phyloP scores from a whole-genome alignment of 345 rosid species.

The Camelina neglecta region DNA sequence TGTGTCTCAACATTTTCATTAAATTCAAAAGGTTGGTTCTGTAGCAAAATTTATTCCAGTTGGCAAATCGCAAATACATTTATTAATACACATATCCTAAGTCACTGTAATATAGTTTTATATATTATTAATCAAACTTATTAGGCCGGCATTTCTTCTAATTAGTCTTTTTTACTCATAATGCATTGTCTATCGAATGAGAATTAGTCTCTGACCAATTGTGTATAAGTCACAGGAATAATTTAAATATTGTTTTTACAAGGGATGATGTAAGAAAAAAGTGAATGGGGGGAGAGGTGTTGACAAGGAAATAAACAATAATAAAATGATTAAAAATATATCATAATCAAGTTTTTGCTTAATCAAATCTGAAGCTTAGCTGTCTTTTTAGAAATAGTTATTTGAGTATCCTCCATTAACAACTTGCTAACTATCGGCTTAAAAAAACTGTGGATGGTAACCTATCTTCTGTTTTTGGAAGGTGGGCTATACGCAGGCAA shows the following conservation, averaged over 20 bases:
- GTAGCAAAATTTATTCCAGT: background rate
- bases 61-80: background rate
- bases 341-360: background rate
- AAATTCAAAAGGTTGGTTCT: slow-evolving; percentile 17
- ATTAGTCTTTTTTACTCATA: background rate
- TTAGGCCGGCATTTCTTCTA: background rate
- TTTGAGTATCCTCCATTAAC: slow-evolving; percentile 9
- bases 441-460: slow-evolving; percentile 3
- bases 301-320: slow-evolving; percentile 1
- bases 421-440: background rate
- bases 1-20: slow-evolving; percentile 28
- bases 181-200: background rate
- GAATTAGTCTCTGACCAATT: slow-evolving; percentile 20
- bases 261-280: slow-evolving; percentile 16
- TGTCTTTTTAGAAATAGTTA: slow-evolving; percentile 9
- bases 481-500: background rate
- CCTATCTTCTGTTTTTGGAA: background rate
- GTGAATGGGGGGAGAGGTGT: slow-evolving; percentile 8
- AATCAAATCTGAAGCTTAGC: slow-evolving; percentile 22
- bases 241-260: background rate
- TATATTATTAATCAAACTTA: background rate
- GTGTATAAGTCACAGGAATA: background rate
- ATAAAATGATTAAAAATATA: background rate
- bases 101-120: background rate
- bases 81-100: too few species aligned